Base-by-base conservation (phyloP, 441 rosid species). In the Iberis amara region DNA sequence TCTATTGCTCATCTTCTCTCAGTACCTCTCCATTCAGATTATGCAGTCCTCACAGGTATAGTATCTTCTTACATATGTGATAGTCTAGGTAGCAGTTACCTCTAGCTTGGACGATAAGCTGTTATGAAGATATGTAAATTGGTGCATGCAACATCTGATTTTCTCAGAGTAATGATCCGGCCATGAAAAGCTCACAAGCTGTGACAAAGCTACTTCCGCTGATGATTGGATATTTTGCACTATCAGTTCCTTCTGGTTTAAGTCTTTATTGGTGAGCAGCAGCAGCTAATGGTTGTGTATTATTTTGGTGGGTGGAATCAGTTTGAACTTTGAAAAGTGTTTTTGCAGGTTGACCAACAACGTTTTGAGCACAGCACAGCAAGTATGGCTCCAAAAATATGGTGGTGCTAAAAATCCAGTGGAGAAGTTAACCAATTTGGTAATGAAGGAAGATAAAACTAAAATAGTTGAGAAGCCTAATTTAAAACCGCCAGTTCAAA, bases 171-270 rank as follows among this genome's bases (percentile, higher is more conserved):
- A 57, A 85, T 68, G 95, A 91, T 71, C 94, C 98, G 30, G 85
- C 76, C 61, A 60, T 77, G 90, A 83, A 91, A 83, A 85, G 56
- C 68, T 85, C 98, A 63, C 98, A 87, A 77, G 87, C 76, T 1
- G 53, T 91, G 65, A 81, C 94, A 0, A 77, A 85, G 71, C 62
- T 91, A 52, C 89, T 87, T 5, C 98, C 96, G 4, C 65, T 91
- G 55, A 68, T 91, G 87, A 85, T 91, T 36, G 98, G 96, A 62
- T 91, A 91, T 66, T 91, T 87, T 80, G 59, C 98, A 52, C 83
- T 91, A 36, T 91, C 95, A 9, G 98, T 85, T 75, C 98, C 98
- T 61, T 91, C 98, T 36, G 98, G 98, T 71, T 75, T 91, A 70
- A 91, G 98, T 72, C 94, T 91, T 53, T 91, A 91, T 65, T 91